Base-by-base conservation (phyloP, 2,329 filamentous ascomycete species). In the Colletotrichum gloeosporioides region DNA sequence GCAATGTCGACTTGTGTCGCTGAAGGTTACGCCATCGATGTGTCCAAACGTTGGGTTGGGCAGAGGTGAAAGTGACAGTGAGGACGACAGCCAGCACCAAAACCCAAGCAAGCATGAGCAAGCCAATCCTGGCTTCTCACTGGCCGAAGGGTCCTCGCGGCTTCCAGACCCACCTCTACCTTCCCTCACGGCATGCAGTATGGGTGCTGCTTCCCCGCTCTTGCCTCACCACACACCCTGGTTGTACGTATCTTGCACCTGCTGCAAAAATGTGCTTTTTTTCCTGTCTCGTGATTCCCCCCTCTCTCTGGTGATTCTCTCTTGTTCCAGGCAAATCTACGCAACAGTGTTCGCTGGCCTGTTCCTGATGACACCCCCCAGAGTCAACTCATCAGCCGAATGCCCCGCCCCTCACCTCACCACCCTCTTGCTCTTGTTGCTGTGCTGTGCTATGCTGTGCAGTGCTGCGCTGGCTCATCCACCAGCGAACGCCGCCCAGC, bases 211-310 rank as follows among this genome's bases (percentile, higher is more conserved):
- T 75, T 71, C 74, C 74, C 74, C 74, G 71, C 74, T 77, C 61
- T 57, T 73, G 57, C 39, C 65, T 73, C 29, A 61, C 27, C 62
- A 64, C 63, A 76, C 73, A 55, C 69, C 73, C 70, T 22, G 22
- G 27, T 57, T 63, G 68, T 57, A 68, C 64, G 63, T 73, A 76
- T 68, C 73, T 76, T 13, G 27, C 22, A 44, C n/a, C 69, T 71
- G 57, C 32, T 71, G 62, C 63, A 63, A 73, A 57, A 69, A 59
- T 53, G 57, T 34, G 22, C 59, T 74, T 73, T 76, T 72, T 72
- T 75, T 65, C 32, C n/a, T 34, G 74, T 77, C 74, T 77, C 65
- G 71, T 77, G 71, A 76, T 66, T 62, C 49, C 55, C 49, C 49
- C 59, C 59, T 49, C 44, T 53, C 59, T 69, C 49, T 69, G 16